Evolutionary conservation across 2,329 filamentous ascomycete species (phyloP), one percentile per base, ranked within the genome.

Genomic region (Uncinocarpus reesii): DNA sequence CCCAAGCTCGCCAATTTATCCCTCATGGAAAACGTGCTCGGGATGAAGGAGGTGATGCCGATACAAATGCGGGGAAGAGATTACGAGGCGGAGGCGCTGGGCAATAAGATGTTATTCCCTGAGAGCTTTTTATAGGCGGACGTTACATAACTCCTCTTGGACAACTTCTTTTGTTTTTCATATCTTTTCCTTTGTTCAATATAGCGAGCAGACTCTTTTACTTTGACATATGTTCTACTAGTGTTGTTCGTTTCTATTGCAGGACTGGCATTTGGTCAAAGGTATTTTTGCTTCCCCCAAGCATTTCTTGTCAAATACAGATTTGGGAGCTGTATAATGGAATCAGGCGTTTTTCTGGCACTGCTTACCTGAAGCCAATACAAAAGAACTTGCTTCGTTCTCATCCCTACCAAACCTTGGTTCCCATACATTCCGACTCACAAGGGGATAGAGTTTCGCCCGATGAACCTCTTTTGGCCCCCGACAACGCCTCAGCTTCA

Each of bases 21-120:
- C 76, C 76, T 23, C 70, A 73, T 13, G 73, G 75, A 18, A 75
- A 79, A 62, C 68, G 76, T 29, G 68, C 73, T 16, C 68, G 76
- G 46, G 76, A 78, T 48, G 76, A 78, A 48, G 68, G 66, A 3
- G 54, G 59, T 8, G 65, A 67, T 37, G 68, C 60, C 16, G 57
- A 61, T 35, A 60, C 60, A 28, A 65, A 60, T 38, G 65, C 57
- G 51, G 71, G 70, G 32, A 75, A 75, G 60, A 64, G 72, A 54
- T 69, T 71, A 53, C 60, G 72, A 53, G 72, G 71, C 10, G 67
- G 67, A 21, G 54, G 53, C 13, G 51, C 29, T 5, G 53, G 53
- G 5, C 40, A 48, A 29, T 52, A 47, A 37, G 37, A 29, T 21
- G 7, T 7, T 40, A 7, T 28, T 47, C 31, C 29, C n/a, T 29